These are phyloP conservation scores for Entamoeba dispar DNA, from an alignment of 208 protist genomes.

Conservation along the genomic window DNA sequence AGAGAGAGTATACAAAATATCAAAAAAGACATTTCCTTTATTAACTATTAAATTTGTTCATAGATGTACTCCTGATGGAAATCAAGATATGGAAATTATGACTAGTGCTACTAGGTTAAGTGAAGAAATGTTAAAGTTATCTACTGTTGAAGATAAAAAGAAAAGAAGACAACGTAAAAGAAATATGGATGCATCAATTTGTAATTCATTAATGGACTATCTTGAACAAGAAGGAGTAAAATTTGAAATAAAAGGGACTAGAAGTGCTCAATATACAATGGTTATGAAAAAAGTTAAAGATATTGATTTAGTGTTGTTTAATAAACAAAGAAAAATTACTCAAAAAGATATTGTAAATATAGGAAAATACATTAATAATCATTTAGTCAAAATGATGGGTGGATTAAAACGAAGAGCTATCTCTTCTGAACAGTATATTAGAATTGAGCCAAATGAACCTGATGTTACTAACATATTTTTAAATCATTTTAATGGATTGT, in stretches of 20 bases:
- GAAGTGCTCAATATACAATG: neutral
- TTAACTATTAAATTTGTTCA: neutral
- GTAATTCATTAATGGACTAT: neutral
- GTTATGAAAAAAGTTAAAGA: neutral
- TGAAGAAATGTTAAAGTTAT: neutral
- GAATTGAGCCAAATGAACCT: neutral
- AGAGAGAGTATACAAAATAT: neutral
- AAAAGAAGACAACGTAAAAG: neutral
- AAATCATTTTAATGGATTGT: neutral
- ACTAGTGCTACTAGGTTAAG: neutral
- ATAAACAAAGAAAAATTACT: neutral
- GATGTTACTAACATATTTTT: neutral
- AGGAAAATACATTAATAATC: neutral
- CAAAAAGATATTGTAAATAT: neutral
- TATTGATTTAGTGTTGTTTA: neutral
- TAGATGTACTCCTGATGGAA: neutral
- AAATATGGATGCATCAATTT: neutral
- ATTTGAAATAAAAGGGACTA: neutral
- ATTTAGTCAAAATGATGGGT: neutral
- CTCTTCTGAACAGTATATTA: neutral
- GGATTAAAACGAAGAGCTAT: neutral
- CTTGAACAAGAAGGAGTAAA: neutral
- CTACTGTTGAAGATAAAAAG: neutral
- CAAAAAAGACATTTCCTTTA: neutral
- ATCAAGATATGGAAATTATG: neutral